Evolutionary conservation across 176 grass and related monocot species (phyloP), one percentile per base, ranked within the genome.

Genomic region (Eleusine coracana): DNA sequence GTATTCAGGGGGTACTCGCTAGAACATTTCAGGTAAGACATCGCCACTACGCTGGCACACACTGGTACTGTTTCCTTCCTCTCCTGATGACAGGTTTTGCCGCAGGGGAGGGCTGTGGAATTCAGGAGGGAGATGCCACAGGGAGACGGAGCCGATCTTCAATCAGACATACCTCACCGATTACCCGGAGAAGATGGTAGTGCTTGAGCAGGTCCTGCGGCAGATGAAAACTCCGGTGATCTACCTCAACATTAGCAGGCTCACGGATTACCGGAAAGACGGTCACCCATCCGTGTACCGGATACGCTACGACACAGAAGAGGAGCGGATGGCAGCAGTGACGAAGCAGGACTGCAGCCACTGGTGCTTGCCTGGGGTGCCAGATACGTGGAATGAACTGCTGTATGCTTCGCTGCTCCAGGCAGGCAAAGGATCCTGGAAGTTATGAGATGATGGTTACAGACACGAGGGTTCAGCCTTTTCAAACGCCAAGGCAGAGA

Each of bases 291-390:
- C 96, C 0, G 85, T 96, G 76, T 98, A 96, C 75, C 70, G 91
- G 45, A 34, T 83, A 75, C 70, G 62, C 10, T 92, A 92, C 11
- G 73, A 76, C 3, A 86, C 91, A 4, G 79, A 87, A 62, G 91
- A 90, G 82, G 89, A 93, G 54, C 73, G 90, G 55, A 87, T 93
- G 84, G 85, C 79, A 15, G 89, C 76, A 3, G 83, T 80, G 82
- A 85, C 63, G 20, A 87, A 70, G 39, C 91, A 98, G 88, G 96
- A 98, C 91, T 98, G 96, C 86, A 98, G 96, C 83, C 91, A 98
- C 85, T 98, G 96, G 96, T 98, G 96, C 73, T 77, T 96, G 59
- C 96, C 91, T 11, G 96, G 96, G 5, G 76, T 98, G 46, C 96
- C 95, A 3, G 95, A 98, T 80, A 89, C 90, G 2, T 98, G 95